Percentiles rank a stretch among this genome's conserved stretches.
These are phyloP conservation scores for Kockovaella imperatae DNA, from an alignment of 768 basidiomycete species.

Conservation along the genomic window DNA sequence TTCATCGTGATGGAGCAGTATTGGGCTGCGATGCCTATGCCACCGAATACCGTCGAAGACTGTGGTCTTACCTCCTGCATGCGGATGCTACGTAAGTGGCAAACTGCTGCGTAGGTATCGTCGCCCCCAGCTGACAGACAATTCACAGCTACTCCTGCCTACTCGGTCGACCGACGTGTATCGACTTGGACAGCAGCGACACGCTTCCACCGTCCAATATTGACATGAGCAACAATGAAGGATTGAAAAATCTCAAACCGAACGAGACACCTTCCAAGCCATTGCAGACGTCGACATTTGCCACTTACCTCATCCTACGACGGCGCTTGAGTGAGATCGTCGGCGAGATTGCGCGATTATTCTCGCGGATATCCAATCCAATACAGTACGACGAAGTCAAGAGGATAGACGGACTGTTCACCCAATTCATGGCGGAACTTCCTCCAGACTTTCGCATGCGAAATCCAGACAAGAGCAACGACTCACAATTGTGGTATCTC, in stretches of 20 bases:
- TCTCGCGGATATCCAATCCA: conserved; percentile 70
- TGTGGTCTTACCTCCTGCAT: conserved; percentile 77
- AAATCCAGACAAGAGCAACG: conserved; percentile 68
- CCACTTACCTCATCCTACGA: conserved; percentile 81
- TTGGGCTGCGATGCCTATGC: conserved; percentile 54
- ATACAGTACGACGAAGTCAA: conserved; percentile 78
- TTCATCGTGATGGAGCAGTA: conserved; percentile 77
- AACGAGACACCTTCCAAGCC: no score
- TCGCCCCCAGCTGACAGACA: not conserved
- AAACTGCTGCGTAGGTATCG: not conserved
- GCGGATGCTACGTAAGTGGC: conserved; percentile 63
- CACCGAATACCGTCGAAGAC: conserved; percentile 76
- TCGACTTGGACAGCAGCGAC: conserved; percentile 82
- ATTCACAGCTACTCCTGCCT: conserved; percentile 63
- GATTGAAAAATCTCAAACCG: conserved; percentile 22
- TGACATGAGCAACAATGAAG: conserved; percentile 43
- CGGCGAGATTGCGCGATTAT: conserved; percentile 84
- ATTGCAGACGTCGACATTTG: conserved; percentile 62
- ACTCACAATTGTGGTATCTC: conserved; percentile 50
- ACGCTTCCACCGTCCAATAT: conserved; percentile 57
- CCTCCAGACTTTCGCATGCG: conserved; percentile 57
- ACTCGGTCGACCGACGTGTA: conserved; percentile 70
- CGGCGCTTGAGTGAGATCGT: conserved; percentile 76
- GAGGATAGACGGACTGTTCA: conserved; percentile 71
- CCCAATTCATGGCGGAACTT: conserved; percentile 64